phyloP scores from a whole-genome alignment of 345 rosid genomes.

The Citrus australasica region DNA sequence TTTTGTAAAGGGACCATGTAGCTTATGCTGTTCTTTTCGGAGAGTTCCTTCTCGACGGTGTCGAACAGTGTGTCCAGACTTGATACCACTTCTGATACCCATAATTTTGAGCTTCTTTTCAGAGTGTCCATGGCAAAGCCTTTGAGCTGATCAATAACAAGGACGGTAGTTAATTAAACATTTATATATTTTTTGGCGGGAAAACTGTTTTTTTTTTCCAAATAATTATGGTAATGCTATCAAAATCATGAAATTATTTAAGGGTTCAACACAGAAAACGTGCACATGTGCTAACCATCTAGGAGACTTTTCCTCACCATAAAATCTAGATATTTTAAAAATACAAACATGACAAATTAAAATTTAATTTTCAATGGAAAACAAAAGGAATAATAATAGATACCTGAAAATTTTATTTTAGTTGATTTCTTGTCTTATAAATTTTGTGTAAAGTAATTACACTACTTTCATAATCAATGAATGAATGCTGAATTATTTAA shows the following conservation, averaged over 20 bases:
- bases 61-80: conserved; percentile 56
- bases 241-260: too few species aligned
- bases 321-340: neutral
- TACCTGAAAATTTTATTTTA: too few species aligned
- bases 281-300: too few species aligned
- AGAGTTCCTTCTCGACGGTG: conserved; percentile 41
- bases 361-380: neutral
- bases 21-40: conserved; percentile 37
- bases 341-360: neutral
- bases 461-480: too few species aligned
- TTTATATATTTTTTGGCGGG: neutral
- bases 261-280: too few species aligned
- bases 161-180: neutral
- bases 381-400: too few species aligned
- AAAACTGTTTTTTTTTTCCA: neutral
- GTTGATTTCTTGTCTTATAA: too few species aligned
- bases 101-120: conserved; percentile 67
- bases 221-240: too few species aligned
- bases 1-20: conserved; percentile 47
- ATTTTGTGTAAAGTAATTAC: too few species aligned
- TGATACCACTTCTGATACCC: conserved; percentile 43
- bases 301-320: too few species aligned
- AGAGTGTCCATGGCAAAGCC: conserved; percentile 46
- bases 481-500: too few species aligned
- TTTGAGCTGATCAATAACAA: conserved; percentile 41